Evolutionary conservation across 345 rosid genomes (phyloP).

Genomic region (Gossypioides kirkii): DNA sequence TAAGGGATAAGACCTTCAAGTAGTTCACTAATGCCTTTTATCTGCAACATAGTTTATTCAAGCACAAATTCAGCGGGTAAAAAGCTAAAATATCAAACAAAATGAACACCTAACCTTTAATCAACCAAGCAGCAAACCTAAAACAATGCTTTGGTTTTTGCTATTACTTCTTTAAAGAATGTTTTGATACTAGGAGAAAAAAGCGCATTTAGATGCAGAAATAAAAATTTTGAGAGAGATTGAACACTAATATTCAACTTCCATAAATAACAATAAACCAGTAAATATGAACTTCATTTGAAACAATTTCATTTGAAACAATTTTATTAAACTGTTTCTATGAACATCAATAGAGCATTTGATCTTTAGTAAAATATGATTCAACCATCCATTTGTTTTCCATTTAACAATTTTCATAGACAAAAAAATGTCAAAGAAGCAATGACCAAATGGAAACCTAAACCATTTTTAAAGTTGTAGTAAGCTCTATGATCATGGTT

Average conservation of each 20-base stretch:
- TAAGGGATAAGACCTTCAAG: slow-evolving; percentile 88
- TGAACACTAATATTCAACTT: not conserved
- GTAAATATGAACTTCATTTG: not conserved
- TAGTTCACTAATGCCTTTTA: slow-evolving; percentile 73
- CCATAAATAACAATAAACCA: not conserved
- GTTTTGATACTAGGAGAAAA: not conserved
- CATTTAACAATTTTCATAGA: not conserved
- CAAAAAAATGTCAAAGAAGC: not conserved
- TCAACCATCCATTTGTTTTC: not conserved
- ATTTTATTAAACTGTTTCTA: not conserved
- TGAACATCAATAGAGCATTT: not conserved
- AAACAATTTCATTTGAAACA: not conserved
- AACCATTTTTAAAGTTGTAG: not conserved
- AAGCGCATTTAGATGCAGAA: not conserved
- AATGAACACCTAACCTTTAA: not conserved
- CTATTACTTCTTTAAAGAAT: not conserved
- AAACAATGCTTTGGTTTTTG: not conserved
- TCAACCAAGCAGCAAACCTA: not conserved
- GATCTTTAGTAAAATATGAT: not conserved
- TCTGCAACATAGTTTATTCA: slow-evolving; percentile 34
- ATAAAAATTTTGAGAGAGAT: not conserved
- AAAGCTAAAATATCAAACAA: not conserved
- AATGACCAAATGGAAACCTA: not conserved
- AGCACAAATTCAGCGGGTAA: not conserved
- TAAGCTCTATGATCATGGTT: not conserved